Base-by-base conservation (phyloP, 2,329 filamentous ascomycete species). In the Aspergillus sp. region DNA sequence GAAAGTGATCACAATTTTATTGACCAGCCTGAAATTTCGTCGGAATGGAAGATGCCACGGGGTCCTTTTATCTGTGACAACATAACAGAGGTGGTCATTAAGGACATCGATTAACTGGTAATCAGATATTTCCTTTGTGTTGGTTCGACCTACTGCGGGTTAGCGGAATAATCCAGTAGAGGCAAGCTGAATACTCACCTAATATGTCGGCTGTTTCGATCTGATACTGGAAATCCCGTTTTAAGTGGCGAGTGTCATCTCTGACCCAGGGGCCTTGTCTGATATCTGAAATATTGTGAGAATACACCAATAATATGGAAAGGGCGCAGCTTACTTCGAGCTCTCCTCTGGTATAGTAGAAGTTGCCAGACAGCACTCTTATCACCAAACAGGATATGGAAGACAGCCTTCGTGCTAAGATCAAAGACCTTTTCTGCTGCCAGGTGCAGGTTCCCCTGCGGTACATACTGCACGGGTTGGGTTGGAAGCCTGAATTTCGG, bases 331-430 rank as follows among this genome's bases (percentile, higher is more conserved):
- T 62, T 71, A 81, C 79, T 76, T 72, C 88, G 85, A 14, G 90
- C 91, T 66, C 87, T 84, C 52, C 90, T 84, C 71, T 96, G 91
- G 70, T 91, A 89, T 71, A 97, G 93, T 31, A 98, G 81, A 68
- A 93, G 87, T 66, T 95, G 91, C 76, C 97, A 99, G 40, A 98
- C 88, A 35, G 93, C 91, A 71, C 91, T 96, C 77, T 93, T 96
- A 74, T 99, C 95, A 39, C 95, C 95, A 74, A 98, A 99, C 52
- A 99, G 83, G 15, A 98, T 90, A 70, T 98, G 93, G 73, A 98
- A 99, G 57, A 96, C 86, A 0, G 91, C 91, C 74, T 99, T 98
- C 47, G 95, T 89, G 62, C 91, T 96, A 60, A 98, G 88, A 64
- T 96, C 90, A 72, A 96, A 96, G 63, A 91, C 84, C 60, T 90